phyloP scores from a whole-genome alignment of 352 stramenopile genomes.

The Blastocystis sp. region DNA sequence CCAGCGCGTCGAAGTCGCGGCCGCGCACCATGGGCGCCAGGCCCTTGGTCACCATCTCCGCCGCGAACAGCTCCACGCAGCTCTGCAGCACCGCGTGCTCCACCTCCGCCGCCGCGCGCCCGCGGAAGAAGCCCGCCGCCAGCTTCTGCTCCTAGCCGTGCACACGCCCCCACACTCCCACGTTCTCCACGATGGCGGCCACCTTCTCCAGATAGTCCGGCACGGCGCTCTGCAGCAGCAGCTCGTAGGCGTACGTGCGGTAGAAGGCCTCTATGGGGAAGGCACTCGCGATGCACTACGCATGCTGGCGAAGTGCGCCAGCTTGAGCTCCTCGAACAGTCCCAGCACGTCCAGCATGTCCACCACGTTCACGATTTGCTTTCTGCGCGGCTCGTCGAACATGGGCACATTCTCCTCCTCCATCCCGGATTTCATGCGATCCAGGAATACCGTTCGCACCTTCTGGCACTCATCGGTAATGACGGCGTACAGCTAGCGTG shows the following conservation, averaged over 20 bases:
- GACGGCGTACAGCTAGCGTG: not conserved
- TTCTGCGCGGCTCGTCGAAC: not conserved
- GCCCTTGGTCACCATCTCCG: slow-evolving; percentile 28
- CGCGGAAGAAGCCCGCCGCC: slow-evolving; percentile 1
- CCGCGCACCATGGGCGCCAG: not conserved
- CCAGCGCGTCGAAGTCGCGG: not conserved
- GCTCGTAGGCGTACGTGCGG: slow-evolving; percentile 1
- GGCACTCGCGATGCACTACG: not conserved
- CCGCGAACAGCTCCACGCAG: slow-evolving; percentile 11
- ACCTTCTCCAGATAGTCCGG: not conserved
- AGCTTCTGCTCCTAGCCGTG: not conserved
- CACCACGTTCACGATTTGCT: not conserved
- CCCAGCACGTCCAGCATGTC: slow-evolving; percentile 15
- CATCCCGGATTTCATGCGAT: not conserved
- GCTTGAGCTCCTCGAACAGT: slow-evolving; percentile 3
- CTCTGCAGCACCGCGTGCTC: not conserved
- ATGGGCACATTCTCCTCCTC: not conserved
- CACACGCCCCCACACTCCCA: not conserved
- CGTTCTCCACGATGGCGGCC: not conserved
- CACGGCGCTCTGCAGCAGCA: not conserved
- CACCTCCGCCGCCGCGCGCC: not conserved
- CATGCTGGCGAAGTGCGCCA: not conserved
- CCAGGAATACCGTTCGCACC: not conserved
- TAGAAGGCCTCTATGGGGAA: slow-evolving; percentile 41
- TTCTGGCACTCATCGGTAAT: not conserved